Percentiles rank a stretch among this genome's conserved stretches.
Conservation (phyloP, 129 eudicot species). For the Calendula officinalis region DNA sequence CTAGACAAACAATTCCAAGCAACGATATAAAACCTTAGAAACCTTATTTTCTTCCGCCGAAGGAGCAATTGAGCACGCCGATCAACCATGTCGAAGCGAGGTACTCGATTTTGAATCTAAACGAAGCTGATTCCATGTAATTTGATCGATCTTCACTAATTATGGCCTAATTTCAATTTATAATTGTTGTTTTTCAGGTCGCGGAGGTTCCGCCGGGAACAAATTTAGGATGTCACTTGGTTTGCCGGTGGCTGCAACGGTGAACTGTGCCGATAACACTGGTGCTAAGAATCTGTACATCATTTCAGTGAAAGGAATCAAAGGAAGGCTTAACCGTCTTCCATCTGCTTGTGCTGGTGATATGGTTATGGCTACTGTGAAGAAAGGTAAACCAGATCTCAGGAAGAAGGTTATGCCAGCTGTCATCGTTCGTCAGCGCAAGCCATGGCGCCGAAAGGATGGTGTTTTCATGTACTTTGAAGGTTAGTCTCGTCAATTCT, state of each 20-base stretch:
- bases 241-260: slow-evolving; percentile 83
- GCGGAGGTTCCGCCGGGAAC: slow-evolving; percentile 88
- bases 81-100: slow-evolving; percentile 55
- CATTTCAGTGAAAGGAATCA: slow-evolving; percentile 84
- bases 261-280: slow-evolving; percentile 75
- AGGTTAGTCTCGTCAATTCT: slow-evolving; percentile 42
- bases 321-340: slow-evolving; percentile 74
- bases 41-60: neutral
- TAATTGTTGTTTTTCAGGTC: slow-evolving; percentile 41
- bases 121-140: neutral
- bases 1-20: no score
- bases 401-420: slow-evolving; percentile 99
- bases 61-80: slow-evolving; percentile 3
- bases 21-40: neutral
- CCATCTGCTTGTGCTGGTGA: slow-evolving; percentile 97
- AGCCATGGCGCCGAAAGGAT: slow-evolving; percentile 99
- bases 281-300: slow-evolving; percentile 93
- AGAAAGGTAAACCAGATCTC: slow-evolving; percentile 98
- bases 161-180: neutral
- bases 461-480: slow-evolving; percentile 99
- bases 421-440: slow-evolving; percentile 91
- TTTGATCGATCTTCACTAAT: neutral
- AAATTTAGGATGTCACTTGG: slow-evolving; percentile 86
- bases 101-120: neutral
- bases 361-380: slow-evolving; percentile 98